Percentiles rank a stretch among this genome's conserved stretches.
Conservation (phyloP, 2,329 filamentous ascomycete genomes). For the Epichloe uncinata region DNA sequence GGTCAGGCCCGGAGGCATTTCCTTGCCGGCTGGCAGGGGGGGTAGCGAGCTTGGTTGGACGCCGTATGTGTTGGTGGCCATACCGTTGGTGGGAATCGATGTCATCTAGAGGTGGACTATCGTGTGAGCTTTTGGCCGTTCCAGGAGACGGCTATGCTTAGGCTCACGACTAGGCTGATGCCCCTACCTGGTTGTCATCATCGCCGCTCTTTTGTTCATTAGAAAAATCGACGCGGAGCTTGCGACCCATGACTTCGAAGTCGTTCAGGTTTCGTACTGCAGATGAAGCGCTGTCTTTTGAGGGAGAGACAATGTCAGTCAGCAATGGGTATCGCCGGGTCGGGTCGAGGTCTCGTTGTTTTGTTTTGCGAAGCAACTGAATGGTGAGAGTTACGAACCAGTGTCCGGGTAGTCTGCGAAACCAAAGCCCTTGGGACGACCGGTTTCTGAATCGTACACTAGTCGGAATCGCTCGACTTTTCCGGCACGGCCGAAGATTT, state of each 20-base stretch:
- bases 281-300: conserved; percentile 63
- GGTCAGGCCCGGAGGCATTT: conserved; percentile 69
- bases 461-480: conserved; percentile 85
- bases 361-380: background rate
- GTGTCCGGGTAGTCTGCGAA: conserved; percentile 93
- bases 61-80: conserved; percentile 17
- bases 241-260: conserved; percentile 87
- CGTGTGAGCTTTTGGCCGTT: background rate
- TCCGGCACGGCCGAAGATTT: conserved; percentile 83
- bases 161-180: background rate
- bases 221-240: conserved; percentile 88
- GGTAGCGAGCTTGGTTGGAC: conserved; percentile 46
- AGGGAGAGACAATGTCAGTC: conserved; percentile 8
- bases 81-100: conserved; percentile 20
- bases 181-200: conserved; percentile 23
- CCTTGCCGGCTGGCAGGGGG: conserved; percentile 70
- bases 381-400: conserved; percentile 35
- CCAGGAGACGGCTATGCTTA: background rate
- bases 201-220: conserved; percentile 75
- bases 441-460: conserved; percentile 91
- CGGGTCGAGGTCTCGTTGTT: background rate
- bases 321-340: background rate
- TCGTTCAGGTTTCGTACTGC: conserved; percentile 94
- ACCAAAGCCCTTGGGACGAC: conserved; percentile 88
- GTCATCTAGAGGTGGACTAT: conserved; percentile 5